Conservation (phyloP, 208 protist species). For the Acanthamoeba healyi region DNA sequence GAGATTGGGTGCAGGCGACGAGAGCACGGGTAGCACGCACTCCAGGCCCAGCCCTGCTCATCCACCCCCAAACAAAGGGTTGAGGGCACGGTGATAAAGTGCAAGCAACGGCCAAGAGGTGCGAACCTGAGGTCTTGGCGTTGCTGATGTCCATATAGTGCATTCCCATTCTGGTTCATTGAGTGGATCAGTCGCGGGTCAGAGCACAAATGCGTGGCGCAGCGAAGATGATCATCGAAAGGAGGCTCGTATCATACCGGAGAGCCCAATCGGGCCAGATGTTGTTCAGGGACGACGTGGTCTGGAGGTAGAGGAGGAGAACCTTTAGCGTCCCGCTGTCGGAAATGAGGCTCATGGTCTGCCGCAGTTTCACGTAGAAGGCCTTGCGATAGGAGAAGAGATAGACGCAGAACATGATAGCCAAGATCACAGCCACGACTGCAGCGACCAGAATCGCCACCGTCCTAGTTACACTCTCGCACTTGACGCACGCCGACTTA, state of each 20-base stretch:
- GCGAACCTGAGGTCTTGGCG: not conserved
- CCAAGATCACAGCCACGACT: not conserved
- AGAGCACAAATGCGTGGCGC: no score
- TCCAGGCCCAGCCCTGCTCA: no score
- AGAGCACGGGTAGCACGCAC: no score
- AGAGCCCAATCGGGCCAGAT: constrained; percentile 32
- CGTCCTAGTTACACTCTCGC: not conserved
- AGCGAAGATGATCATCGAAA: no score
- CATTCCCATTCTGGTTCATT: no score
- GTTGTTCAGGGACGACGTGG: constrained; percentile 28
- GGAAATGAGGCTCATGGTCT: not conserved
- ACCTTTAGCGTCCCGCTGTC: constrained; percentile 11
- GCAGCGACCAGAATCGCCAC: not conserved
- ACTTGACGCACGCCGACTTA: not conserved
- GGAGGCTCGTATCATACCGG: not conserved
- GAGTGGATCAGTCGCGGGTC: no score
- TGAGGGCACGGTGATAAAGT: not conserved
- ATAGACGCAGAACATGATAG: not conserved
- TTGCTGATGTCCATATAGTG: not conserved
- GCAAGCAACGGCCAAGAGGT: no score
- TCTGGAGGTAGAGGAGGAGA: constrained; percentile 48
- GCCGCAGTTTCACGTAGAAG: not conserved
- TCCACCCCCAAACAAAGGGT: not conserved
- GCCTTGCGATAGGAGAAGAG: not conserved
- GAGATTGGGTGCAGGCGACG: no score